Percentiles rank a stretch among this genome's conserved stretches.
These are phyloP conservation scores for Saxispiralis lemnorum DNA, from an alignment of 495 filamentous ascomycete genomes.

Conservation along the genomic window DNA sequence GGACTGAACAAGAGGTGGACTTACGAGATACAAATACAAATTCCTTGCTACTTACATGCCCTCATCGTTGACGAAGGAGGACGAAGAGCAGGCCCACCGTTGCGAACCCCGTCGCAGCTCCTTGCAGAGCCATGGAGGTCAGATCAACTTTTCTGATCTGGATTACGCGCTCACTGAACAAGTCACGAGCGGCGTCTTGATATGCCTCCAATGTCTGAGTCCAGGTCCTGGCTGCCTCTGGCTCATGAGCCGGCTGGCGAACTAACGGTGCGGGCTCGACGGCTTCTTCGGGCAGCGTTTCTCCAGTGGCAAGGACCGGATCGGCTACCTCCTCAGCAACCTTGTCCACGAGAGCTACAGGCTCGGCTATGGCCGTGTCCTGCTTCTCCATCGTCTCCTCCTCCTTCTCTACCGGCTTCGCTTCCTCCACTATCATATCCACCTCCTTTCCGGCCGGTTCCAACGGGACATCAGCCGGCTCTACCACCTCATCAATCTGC, in stretches of 20 bases:
- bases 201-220: not conserved
- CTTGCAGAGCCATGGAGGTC: slow-evolving; percentile 51
- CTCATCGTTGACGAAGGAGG: slow-evolving; percentile 35
- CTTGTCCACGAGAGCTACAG: not conserved
- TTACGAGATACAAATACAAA: too few species aligned
- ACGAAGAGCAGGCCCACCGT: slow-evolving; percentile 42
- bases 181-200: slow-evolving; percentile 24
- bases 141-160: slow-evolving; percentile 54
- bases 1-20: too few species aligned
- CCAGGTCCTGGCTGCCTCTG: not conserved
- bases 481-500: slow-evolving; percentile 14
- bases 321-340: not conserved
- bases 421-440: too few species aligned
- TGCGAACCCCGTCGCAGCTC: slow-evolving; percentile 53
- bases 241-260: not conserved
- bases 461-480: not conserved
- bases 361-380: not conserved
- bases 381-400: too few species aligned
- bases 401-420: too few species aligned
- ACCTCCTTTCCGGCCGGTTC: too few species aligned
- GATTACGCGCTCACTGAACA: slow-evolving; percentile 55
- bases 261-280: slow-evolving; percentile 2
- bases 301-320: slow-evolving; percentile 1
- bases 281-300: slow-evolving; percentile 4
- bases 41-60: too few species aligned